A percentile compares a stretch with the other conserved stretches of the same genome.
phyloP scores from a whole-genome alignment of 768 basidiomycete species.

The Gyrodon lividus region DNA sequence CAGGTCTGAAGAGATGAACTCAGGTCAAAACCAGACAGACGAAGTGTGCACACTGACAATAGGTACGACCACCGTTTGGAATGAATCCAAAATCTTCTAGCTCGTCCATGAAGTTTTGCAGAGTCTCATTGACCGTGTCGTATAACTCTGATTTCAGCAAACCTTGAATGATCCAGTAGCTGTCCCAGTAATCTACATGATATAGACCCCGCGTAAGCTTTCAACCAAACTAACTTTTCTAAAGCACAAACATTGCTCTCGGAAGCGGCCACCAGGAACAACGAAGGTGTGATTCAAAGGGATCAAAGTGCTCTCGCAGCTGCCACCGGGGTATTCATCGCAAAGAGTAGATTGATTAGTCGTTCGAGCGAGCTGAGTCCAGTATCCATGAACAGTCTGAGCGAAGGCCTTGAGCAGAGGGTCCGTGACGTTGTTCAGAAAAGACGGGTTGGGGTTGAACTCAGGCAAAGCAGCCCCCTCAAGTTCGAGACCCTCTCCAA shows the following conservation, averaged over 20 bases:
- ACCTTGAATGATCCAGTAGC: conserved; percentile 87
- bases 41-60: conserved; percentile 49
- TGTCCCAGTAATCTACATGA: conserved; percentile 55
- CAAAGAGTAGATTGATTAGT: conserved; percentile 76
- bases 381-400: conserved; percentile 80
- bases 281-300: conserved; percentile 92
- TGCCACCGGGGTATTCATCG: conserved; percentile 39
- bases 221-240: background rate
- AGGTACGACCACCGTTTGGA: conserved; percentile 91
- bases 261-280: conserved; percentile 83
- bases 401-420: conserved; percentile 70
- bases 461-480: conserved; percentile 56
- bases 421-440: conserved; percentile 69
- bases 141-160: conserved; percentile 79
- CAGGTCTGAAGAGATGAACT: conserved; percentile 49
- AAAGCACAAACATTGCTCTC: conserved; percentile 71
- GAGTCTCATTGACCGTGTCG: conserved; percentile 67
- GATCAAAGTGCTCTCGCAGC: conserved; percentile 83
- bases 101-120: conserved; percentile 96
- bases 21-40: background rate
- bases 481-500: conserved; percentile 85
- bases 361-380: conserved; percentile 73
- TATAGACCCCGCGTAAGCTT: background rate
- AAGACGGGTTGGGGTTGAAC: conserved; percentile 63
- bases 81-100: conserved; percentile 83